These are phyloP conservation scores for Sporodiniella umbellata DNA, from an alignment of 371 early-diverging fungal species.

Conservation along the genomic window DNA sequence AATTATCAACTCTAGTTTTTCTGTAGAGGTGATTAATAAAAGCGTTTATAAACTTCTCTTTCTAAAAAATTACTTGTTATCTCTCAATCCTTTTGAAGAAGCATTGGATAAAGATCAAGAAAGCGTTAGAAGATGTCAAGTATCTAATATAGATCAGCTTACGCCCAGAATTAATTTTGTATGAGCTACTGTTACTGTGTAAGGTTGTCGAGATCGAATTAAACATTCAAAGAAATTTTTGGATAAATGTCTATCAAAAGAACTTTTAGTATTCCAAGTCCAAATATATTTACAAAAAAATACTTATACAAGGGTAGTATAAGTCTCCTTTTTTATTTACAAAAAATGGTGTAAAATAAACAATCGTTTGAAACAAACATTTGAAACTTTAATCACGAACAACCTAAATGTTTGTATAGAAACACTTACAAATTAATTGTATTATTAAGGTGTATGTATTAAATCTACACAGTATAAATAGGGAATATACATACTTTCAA, in stretches of 20 bases:
- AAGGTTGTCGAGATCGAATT: slow-evolving; percentile 6
- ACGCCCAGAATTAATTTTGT: slow-evolving; percentile 9
- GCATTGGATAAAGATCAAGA: slow-evolving; percentile 1
- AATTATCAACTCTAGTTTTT: neutral
- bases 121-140: slow-evolving; percentile 5
- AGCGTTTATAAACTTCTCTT: neutral
- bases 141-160: slow-evolving; percentile 9
- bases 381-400: too few species aligned
- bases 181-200: slow-evolving; percentile 9
- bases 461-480: too few species aligned
- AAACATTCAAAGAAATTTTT: slow-evolving; percentile 4
- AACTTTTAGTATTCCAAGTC: too few species aligned
- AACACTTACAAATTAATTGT: too few species aligned
- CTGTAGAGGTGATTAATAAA: neutral
- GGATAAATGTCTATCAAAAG: slow-evolving; percentile 7
- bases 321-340: too few species aligned
- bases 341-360: too few species aligned
- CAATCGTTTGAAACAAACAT: too few species aligned
- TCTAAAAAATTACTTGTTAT: neutral
- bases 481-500: too few species aligned
- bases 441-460: too few species aligned
- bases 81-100: neutral
- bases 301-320: too few species aligned
- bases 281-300: too few species aligned
- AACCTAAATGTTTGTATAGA: too few species aligned